Base-by-base conservation (phyloP, 116 monocot genomes). In the Dioscorea cayenensis region DNA sequence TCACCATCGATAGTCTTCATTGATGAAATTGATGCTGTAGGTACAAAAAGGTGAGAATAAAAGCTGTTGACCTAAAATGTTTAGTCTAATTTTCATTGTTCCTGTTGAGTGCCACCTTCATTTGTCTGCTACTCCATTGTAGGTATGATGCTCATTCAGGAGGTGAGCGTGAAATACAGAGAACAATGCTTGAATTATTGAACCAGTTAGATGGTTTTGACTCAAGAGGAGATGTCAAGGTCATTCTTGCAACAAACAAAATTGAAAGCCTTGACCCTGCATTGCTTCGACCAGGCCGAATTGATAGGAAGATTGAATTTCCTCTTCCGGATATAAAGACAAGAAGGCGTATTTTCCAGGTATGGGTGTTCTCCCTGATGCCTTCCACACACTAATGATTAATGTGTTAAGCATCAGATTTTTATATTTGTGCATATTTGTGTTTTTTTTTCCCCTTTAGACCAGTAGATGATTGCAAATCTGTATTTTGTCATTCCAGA, bases 1-100 rank as follows among this genome's bases (percentile, higher is more conserved):
- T 95, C 95, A 69, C 95, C 95, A 51, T 95, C 95, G 36, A 95
- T 95, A 63, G 95, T 95, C 70, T 95, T 95, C 72, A 95, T 95
- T 76, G 95, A 95, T 87, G 95, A 95, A 75, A 95, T 95, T 22
- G 89, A 89, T 80, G 89, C 89, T 21, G 82, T 89, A 36, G 89
- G 89, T 52, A 83, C 89, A 16, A 89, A 89, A 49, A 89, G 89
- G 89, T 81, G 65, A 37, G 6, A 14, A 23, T 16, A 63, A 4
- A 12, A 3, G 23, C 22, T 27, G 18, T 43, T 16, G 65, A 11
- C 13, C 65, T 48, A 62, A 11, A 43, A 19, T 66, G 7, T 29
- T 71, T 14, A 16, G 14, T 65, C 25, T 65, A 29, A 52, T 69
- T 13, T 9, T 21, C n/a, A 23, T 11, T 62, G 18, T 62, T 12